These are phyloP conservation scores for Colletotrichum tanaceti DNA, from an alignment of 2,329 filamentous ascomycete species.

Conservation along the genomic window DNA sequence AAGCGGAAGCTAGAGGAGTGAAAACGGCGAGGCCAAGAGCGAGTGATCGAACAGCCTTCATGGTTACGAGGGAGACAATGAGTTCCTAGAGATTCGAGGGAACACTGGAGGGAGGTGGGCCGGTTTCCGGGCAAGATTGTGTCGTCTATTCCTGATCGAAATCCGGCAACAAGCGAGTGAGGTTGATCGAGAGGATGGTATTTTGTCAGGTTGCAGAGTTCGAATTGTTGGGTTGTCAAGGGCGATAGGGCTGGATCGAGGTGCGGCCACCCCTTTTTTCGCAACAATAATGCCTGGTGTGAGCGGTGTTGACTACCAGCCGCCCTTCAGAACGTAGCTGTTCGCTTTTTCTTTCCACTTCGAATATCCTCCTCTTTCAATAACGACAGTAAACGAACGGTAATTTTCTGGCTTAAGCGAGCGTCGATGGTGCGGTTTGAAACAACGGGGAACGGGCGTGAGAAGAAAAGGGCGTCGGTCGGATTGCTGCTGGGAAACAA, in stretches of 20 bases:
- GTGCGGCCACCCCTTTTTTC: slow-evolving; percentile 33
- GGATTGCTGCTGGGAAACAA: slow-evolving; percentile 42
- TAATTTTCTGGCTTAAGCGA: slow-evolving; percentile 30
- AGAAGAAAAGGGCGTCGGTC: slow-evolving; percentile 18
- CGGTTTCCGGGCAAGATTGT: not conserved
- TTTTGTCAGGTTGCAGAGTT: not conserved
- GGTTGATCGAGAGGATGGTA: slow-evolving; percentile 1
- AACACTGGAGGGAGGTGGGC: not conserved
- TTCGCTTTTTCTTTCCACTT: slow-evolving; percentile 3
- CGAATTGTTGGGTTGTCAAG: slow-evolving; percentile 5
- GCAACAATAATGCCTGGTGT: slow-evolving; percentile 11
- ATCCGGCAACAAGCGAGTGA: not conserved
- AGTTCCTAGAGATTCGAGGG: not conserved
- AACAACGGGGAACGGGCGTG: slow-evolving; percentile 3
- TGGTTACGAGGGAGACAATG: slow-evolving; percentile 9
- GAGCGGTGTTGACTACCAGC: not conserved
- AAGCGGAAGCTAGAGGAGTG: slow-evolving; percentile 61
- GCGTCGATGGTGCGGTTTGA: slow-evolving; percentile 22
- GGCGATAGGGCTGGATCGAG: slow-evolving; percentile 1
- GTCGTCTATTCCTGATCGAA: not conserved
- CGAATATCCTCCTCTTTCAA: slow-evolving; percentile 22
- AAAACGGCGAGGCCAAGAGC: slow-evolving; percentile 41
- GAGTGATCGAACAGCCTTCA: slow-evolving; percentile 42
- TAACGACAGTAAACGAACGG: slow-evolving; percentile 24
- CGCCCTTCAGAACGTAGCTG: not conserved